phyloP scores from a whole-genome alignment of 2,329 filamentous ascomycete species.

The Fusarium goolgardi region DNA sequence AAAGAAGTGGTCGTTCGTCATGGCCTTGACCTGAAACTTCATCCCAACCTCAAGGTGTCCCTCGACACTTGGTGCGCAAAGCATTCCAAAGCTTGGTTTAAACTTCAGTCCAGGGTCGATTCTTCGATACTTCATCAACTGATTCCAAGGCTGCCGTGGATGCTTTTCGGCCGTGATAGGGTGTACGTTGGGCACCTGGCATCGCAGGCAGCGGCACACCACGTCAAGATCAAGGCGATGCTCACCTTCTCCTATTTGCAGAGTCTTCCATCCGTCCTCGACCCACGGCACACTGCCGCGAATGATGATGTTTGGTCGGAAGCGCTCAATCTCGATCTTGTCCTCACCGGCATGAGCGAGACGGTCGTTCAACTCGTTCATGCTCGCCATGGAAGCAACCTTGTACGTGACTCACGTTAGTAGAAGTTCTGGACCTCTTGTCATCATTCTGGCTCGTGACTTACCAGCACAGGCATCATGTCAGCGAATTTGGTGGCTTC shows the following conservation, averaged over 20 bases:
- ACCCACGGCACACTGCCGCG: conserved; percentile 67
- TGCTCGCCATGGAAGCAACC: conserved; percentile 65
- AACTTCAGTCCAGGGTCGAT: conserved; percentile 70
- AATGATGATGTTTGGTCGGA: conserved; percentile 73
- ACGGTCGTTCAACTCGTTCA: conserved; percentile 68
- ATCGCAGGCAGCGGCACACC: conserved; percentile 68
- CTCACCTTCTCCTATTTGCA: conserved; percentile 56
- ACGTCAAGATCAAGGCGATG: conserved; percentile 63
- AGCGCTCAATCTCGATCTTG: conserved; percentile 69
- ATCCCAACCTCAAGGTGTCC: conserved; percentile 68
- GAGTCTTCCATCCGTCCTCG: conserved; percentile 72
- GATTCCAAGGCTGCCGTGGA: conserved; percentile 70
- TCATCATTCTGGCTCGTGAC: conserved; percentile 42
- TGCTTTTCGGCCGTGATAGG: conserved; percentile 70
- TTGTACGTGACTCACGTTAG: conserved; percentile 68
- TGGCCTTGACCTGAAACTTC: conserved; percentile 66
- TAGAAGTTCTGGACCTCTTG: conserved; percentile 59
- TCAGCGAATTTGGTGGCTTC: conserved; percentile 70
- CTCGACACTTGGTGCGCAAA: conserved; percentile 68
- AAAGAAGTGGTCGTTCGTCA: conserved; percentile 64
- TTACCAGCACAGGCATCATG: conserved; percentile 40
- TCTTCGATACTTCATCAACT: conserved; percentile 68
- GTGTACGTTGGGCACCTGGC: conserved; percentile 73
- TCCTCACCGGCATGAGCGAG: conserved; percentile 56
- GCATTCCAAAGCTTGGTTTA: conserved; percentile 76